Conservation (phyloP, 1,284 basidiomycete genomes). For the Coniophora puteana region DNA sequence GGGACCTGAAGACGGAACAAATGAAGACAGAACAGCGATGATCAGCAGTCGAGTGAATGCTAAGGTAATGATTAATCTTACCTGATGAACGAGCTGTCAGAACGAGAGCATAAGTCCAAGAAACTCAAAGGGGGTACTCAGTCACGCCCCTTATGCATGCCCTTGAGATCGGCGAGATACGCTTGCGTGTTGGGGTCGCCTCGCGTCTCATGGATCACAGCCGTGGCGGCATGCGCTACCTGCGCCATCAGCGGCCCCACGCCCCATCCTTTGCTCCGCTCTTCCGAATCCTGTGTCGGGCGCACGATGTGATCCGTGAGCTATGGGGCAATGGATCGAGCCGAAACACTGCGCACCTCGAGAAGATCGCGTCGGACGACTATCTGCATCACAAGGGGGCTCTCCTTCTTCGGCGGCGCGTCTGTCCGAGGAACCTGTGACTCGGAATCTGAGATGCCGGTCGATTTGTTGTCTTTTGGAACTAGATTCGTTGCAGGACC, state of each 20-base stretch:
- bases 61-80: no score
- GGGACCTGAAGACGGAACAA: constrained; percentile 26
- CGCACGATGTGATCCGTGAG: neutral
- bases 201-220: constrained; percentile 41
- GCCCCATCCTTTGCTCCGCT: constrained; percentile 44
- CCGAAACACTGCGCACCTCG: constrained; percentile 28
- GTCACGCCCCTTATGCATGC: constrained; percentile 37
- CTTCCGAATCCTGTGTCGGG: constrained; percentile 3
- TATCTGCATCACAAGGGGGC: constrained; percentile 41
- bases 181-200: constrained; percentile 35
- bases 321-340: neutral
- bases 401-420: neutral
- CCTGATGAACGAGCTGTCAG: constrained; percentile 37
- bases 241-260: constrained; percentile 55
- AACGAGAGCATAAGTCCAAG: constrained; percentile 8
- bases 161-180: constrained; percentile 36
- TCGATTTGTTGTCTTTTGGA: neutral
- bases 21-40: no score
- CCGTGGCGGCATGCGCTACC: constrained; percentile 48
- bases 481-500: neutral
- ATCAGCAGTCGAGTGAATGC: neutral
- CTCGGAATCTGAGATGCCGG: no score
- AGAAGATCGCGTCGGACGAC: constrained; percentile 41
- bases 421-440: no score
- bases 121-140: neutral